Evolutionary conservation across 768 basidiomycete species (phyloP).

Genomic region (Asterophora lycoperdoides): DNA sequence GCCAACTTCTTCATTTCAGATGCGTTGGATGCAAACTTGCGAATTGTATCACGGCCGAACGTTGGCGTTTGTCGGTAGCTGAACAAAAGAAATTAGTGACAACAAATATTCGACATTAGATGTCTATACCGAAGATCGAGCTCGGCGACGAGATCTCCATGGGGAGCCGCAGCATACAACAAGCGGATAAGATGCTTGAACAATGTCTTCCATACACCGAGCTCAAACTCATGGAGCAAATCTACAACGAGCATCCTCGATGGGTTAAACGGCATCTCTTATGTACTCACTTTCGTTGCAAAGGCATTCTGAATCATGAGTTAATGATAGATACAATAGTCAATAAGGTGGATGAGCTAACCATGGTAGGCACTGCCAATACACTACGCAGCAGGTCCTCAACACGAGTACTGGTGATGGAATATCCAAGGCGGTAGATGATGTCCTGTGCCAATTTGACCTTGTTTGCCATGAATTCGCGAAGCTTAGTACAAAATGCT

Average conservation of each 20-base stretch:
- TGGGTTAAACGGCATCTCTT: slow-evolving; percentile 17
- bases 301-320: slow-evolving; percentile 25
- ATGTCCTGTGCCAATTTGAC: background rate
- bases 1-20: slow-evolving; percentile 23
- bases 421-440: background rate
- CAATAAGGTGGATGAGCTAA: slow-evolving; percentile 1
- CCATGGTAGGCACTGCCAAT: slow-evolving; percentile 27
- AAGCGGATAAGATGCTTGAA: slow-evolving; percentile 35
- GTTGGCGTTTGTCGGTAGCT: slow-evolving; percentile 5
- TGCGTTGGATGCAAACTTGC: slow-evolving; percentile 15
- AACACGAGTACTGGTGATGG: background rate
- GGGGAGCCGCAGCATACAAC: slow-evolving; percentile 25
- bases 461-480: background rate
- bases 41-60: slow-evolving; percentile 14
- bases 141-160: no score
- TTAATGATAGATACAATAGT: no score
- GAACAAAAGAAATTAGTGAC: background rate
- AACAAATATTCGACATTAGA: no score
- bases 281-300: slow-evolving; percentile 12
- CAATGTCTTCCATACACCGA: slow-evolving; percentile 34
- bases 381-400: slow-evolving; percentile 18
- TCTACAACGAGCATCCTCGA: slow-evolving; percentile 27
- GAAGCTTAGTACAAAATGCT: background rate
- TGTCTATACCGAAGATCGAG: slow-evolving; percentile 32
- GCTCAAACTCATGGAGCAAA: no score